Evolutionary conservation across 306 rosid genomes (phyloP), one percentile per base, ranked within the genome.

Genomic region (Prunus dulcis): DNA sequence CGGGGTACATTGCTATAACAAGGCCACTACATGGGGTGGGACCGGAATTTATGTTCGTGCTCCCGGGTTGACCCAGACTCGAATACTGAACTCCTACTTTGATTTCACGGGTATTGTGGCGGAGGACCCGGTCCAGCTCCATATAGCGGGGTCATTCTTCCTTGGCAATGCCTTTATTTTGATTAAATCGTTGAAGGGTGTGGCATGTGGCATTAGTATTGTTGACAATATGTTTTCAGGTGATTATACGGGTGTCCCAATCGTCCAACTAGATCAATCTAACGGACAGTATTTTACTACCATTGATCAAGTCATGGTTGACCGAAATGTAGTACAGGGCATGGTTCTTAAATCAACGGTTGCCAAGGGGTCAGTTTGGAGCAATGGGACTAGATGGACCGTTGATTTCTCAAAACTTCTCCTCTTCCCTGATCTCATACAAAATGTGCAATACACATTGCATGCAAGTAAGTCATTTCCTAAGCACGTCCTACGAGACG

Each of bases 1-100:
- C 18, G 88, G 85, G 6, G 78, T 84, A 30, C 88, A 84, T n/a
- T 84, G 88, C 25, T 84, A 81, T 52, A 84, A 84, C 81, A 84
- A 84, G 61, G 88, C 88, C 6, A 78, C 78, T 2, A 49, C 23
- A 50, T 84, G 70, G 71, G 85, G 85, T 10, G 88, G 88, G 60
- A 66, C 64, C 0, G 88, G 88, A 13, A 78, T 84, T 27, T 81
- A 81, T 27, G 43, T 84, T 0, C 55, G 63, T 76, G 63, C 78
- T 22, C 85, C 87, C 10, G 87, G 87, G 18, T 81, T 84, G 13
- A 81, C 85, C 64, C 81, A 84, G 45, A 84, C 83, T 27, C 69
- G 88, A 69, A 81, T 84, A 5, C 27, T 81, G 12, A 78, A 81
- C 60, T 74, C 72, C 43, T 84, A 84, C 32, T 81, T 81, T 41